A percentile compares a stretch with the other conserved stretches of the same genome.
Evolutionary conservation across 768 basidiomycete species (phyloP).

Genomic region (Trametes punicea): DNA sequence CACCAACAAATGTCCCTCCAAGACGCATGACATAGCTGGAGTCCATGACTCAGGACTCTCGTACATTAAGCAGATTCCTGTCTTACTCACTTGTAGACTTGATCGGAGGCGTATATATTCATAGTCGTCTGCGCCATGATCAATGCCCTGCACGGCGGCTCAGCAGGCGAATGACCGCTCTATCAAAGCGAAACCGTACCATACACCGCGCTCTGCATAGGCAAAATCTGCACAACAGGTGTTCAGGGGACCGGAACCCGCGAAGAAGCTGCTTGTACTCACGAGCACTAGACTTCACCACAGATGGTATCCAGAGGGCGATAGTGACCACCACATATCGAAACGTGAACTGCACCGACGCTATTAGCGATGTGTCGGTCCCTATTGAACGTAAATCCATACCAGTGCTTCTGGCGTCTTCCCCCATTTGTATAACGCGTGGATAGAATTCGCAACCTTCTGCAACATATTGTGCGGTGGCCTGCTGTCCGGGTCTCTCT

Average conservation of each 20-base stretch:
- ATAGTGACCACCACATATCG: constrained; percentile 48
- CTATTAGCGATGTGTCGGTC: neutral
- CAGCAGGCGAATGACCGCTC: neutral
- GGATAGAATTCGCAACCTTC: constrained; percentile 34
- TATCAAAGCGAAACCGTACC: constrained; percentile 27
- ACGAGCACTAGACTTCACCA: constrained; percentile 41
- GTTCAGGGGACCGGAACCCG: neutral
- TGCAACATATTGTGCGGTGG: constrained; percentile 45
- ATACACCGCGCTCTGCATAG: constrained; percentile 45
- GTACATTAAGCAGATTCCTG: neutral
- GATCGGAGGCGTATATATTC: constrained; percentile 55
- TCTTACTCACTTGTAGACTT: constrained; percentile 43
- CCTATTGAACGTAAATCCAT: constrained; percentile 2
- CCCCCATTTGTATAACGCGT: constrained; percentile 38
- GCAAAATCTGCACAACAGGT: constrained; percentile 34
- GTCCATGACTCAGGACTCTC: neutral
- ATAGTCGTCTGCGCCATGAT: constrained; percentile 61
- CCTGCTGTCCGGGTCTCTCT: constrained; percentile 45
- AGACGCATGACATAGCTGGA: constrained; percentile 42
- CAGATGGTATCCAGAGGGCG: constrained; percentile 49
- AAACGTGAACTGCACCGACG: constrained; percentile 46
- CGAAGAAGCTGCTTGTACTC: constrained; percentile 18
- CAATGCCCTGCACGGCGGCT: constrained; percentile 39
- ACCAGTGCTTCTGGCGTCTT: constrained; percentile 42
- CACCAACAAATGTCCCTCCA: constrained; percentile 45